Evolutionary conservation across 2,329 filamentous ascomycete genomes (phyloP).

Genomic region (Emmonsia crescens): DNA sequence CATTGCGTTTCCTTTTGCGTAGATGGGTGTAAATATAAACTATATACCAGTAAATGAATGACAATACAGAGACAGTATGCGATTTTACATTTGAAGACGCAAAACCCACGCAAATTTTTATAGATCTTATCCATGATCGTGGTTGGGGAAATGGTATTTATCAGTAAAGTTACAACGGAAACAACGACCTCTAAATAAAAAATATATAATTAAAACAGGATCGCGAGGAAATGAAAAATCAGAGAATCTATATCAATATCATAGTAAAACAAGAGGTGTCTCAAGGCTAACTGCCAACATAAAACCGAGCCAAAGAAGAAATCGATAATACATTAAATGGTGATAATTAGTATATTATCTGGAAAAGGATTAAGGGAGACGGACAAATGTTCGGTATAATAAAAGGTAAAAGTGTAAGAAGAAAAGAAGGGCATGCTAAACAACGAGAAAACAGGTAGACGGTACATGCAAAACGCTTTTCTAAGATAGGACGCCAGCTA

Average conservation of each 20-base stretch:
- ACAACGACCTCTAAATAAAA: background rate
- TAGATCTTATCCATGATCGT: background rate
- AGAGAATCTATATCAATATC: background rate
- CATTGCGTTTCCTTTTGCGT: too few relatives aligned
- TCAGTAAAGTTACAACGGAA: background rate
- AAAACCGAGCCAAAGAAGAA: background rate
- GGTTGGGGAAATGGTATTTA: background rate
- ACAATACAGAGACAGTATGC: too few relatives aligned
- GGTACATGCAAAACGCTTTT: background rate
- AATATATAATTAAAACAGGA: background rate
- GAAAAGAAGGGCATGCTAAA: background rate
- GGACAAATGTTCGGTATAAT: background rate
- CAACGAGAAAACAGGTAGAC: background rate
- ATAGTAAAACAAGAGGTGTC: background rate
- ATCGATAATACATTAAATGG: background rate
- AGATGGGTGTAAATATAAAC: too few relatives aligned
- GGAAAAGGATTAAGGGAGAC: background rate
- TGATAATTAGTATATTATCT: background rate
- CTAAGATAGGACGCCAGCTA: background rate
- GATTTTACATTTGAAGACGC: too few relatives aligned
- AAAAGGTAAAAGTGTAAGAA: background rate
- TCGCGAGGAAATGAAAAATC: background rate
- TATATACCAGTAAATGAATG: too few relatives aligned
- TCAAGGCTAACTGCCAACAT: background rate
- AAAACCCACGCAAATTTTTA: too few relatives aligned